Evolutionary conservation across 2,329 filamentous ascomycete genomes (phyloP), one percentile per base, ranked within the genome.

Genomic region (Beauveria sp.): DNA sequence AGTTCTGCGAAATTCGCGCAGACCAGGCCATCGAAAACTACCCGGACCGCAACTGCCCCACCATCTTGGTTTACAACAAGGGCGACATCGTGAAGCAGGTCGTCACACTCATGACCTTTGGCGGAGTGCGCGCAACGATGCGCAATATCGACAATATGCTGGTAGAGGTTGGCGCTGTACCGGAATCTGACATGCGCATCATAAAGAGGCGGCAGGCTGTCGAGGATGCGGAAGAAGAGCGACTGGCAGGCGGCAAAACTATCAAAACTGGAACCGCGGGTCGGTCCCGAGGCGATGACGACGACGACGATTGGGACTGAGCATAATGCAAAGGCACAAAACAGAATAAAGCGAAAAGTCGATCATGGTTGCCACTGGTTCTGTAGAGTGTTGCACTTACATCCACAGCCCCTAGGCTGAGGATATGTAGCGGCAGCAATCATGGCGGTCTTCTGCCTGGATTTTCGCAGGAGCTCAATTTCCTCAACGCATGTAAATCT

Each of bases 1-100:
- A 99, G 77, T 99, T 99, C 75, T 98, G 93, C 73, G 91, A 98
- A 77, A 98, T 99, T 67, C 85, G 88, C 67, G 95, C 88, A 7
- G 87, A 91, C 70, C 86, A 97, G 77, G 96, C 95, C 62, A 97
- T 99, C 67, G 95, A 98, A 73, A 91, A 91, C 46, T 99, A 99
- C 74, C 95, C 95, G 1, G 95, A 98, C 69, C 83, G 84, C 62
- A 99, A 99, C 73, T 96, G 92, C 62, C 95, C 95, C 1, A 99
- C 95, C 0, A 91, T 99, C 42, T 72, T 99, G 65, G 84, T 96
- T 0, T 99, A 99, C 76, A 89, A 88, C 71, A 91, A 96, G 68
- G 92, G 91, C 20, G 91, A 99, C 71, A 96, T 99, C 66, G 86
- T 87, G 72, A 91, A 86, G 77, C 95, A 99, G 75, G 77, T 97